Base-by-base conservation (phyloP, 2,329 filamentous ascomycete genomes). In the Pezicula radicicola region DNA sequence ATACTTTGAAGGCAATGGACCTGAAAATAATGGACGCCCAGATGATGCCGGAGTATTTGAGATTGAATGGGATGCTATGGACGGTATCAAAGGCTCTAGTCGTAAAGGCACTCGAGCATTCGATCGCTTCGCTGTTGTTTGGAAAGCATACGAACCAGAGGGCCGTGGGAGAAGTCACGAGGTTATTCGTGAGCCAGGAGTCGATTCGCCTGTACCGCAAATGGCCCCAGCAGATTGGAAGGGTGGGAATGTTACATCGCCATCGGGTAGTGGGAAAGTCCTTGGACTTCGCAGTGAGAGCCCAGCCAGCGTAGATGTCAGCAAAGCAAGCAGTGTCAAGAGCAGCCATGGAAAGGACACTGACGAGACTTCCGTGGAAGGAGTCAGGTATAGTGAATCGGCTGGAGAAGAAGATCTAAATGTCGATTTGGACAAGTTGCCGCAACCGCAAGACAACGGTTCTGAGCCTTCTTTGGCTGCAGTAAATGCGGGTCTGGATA, bases 51-150 rank as follows among this genome's bases (percentile, higher is more conserved):
- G 86, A 9, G 76, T 88, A 6, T 89, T 88, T 65, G 81, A 85
- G 55, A 83, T 84, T 25, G 78, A 82, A n/a, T 90, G 85, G 84
- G 84, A 88, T 16, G 79, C 78, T 18, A 89, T 99, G 83, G 94
- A 99, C 61, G 94, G 94, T 3, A 92, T 99, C 69, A 97, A 97
- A 68, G 94, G 94, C 1, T 92, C 88, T 4, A 84, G 79, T 19
- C 80, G 85, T 30, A 96, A 96, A 67, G 94, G 94, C 0, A 87
- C 87, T 1, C 79, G 86, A 41, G 90, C 89, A 0, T 83, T 96
- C 8, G 93, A 99, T 65, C 81, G 82, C 39, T 75, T 97, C 21
- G 85, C 89, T 10, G 88, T 97, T 0, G 86, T 96, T 0, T 99
- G 94, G 94, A 83, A 84, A 56, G 39, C 73, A 3, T 67, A 66